Base-by-base conservation (phyloP, 2,329 filamentous ascomycete genomes). In the Botrytis sinoallii region DNA sequence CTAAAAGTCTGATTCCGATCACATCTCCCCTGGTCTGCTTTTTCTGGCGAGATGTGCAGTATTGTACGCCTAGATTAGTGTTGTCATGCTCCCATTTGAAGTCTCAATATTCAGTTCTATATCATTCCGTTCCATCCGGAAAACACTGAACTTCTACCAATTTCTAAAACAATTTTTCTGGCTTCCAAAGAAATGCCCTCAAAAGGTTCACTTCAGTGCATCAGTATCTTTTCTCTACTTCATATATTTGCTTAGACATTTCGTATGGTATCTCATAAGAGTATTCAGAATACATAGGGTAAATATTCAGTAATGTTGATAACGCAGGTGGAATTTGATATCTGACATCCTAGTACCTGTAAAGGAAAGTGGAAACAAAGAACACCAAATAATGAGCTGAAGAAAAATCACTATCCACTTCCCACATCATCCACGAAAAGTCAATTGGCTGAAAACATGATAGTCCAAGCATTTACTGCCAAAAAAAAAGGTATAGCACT, bases 161-260 rank as follows among this genome's bases (percentile, higher is more conserved):
- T 52, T 7, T 52, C 12, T n/a, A n/a, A 52, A 52, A 55, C 2
- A 16, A 55, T n/a, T 25, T 7, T n/a, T 12, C 7, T n/a, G 25
- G 12, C 48, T n/a, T 4, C 48, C 25, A 55, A 55, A 55, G 48
- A 12, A 55, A 55, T n/a, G 1, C 48, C 25, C 48, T n/a, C 48
- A 55, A n/a, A 16, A n/a, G 5, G 5, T n/a, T n/a, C 2, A 0
- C 12, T 55, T 55, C 2, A 7, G 25, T n/a, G 4, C 4, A n/a
- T 16, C 12, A 16, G 48, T 14, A 0, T n/a, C 12, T 52, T 52
- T 52, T 52, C 12, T n/a, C 9, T 1, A 12, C 22, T 25, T 22
- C 9, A 25, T 4, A 14, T 5, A 25, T 3, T 52, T 14, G 10
- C 46, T 52, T 2, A 25, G 25, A 25, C 12, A 25, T 5, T 52